phyloP scores from a whole-genome alignment of 2,329 filamentous ascomycete species.

The Aspergillus aculeatus region DNA sequence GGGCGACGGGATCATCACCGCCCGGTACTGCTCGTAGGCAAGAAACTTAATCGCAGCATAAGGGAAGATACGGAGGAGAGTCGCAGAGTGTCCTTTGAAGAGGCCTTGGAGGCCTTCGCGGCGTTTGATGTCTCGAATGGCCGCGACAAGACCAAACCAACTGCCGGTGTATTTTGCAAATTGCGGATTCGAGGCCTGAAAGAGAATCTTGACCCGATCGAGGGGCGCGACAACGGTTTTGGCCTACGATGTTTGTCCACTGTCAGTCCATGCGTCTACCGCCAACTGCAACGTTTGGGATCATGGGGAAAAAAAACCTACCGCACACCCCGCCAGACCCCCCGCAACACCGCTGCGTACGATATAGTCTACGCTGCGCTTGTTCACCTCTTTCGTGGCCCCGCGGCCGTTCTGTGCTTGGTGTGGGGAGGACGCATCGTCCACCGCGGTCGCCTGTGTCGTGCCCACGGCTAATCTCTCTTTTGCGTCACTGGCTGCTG shows the following conservation, averaged over 20 bases:
- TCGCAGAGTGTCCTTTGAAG: slow-evolving; percentile 92
- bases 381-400: slow-evolving; percentile 53
- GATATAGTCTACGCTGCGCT: slow-evolving; percentile 78
- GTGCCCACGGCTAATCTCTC: slow-evolving; percentile 17
- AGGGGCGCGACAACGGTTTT: slow-evolving; percentile 95
- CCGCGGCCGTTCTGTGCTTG: slow-evolving; percentile 15
- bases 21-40: slow-evolving; percentile 93
- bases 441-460: slow-evolving; percentile 15
- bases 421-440: slow-evolving; percentile 15
- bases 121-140: slow-evolving; percentile 78
- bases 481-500: slow-evolving; percentile 20
- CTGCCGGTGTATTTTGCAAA: slow-evolving; percentile 90
- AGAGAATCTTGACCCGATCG: slow-evolving; percentile 97
- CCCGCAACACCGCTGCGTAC: slow-evolving; percentile 82
- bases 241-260: slow-evolving; percentile 55
- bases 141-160: slow-evolving; percentile 78
- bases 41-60: slow-evolving; percentile 98
- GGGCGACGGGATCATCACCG: slow-evolving; percentile 67
- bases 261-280: slow-evolving; percentile 9
- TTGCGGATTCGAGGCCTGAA: slow-evolving; percentile 90
- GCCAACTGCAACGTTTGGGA: neutral
- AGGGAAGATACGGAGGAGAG: slow-evolving; percentile 89
- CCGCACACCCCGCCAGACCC: slow-evolving; percentile 86
- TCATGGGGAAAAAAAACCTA: slow-evolving; percentile 49
- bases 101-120: slow-evolving; percentile 73